Base-by-base conservation (phyloP, 139 green algal genomes). In the Picochlorum sp. region DNA sequence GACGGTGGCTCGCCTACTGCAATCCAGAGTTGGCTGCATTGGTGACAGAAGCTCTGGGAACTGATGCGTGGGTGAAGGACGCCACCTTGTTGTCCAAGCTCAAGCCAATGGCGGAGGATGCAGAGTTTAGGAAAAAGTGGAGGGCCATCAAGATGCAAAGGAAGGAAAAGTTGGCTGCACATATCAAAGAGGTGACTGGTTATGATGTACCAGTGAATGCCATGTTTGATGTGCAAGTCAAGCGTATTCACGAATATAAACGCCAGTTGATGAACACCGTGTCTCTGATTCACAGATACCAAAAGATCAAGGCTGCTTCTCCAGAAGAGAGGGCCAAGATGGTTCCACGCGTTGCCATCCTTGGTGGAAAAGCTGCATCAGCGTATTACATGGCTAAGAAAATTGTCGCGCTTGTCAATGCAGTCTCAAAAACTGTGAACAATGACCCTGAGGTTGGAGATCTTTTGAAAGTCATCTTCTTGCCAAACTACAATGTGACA, bases 311-410 rank as follows among this genome's bases (percentile, higher is more conserved):
- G 76, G 62, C 66, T 15, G 58, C 63, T 23, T 75, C 30, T 38
- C 77, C 86, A 13, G 76, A 86, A 72, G 77, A 95, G 80, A 70
- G 80, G 31, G 28, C 10, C 16, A 63, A 77, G 54, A 61, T 80
- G 21, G 67, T 75, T 26, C 86, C 86, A 13, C 77, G 82, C 45
- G 81, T 83, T 23, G 58, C 63, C 16, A 75, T 94, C 20, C 78
- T 94, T 55, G 86, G 87, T 57, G 83, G 86, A 60, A 94, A 95
- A 79, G 90, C 90, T 15, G 90, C 89, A 28, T 87, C 87, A 20
- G 92, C 90, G 26, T 99, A 99, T 76, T 83, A 90, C 67, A 90
- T 95, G 85, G 94, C 94, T 58, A 99, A 99, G 91, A 86, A 90
- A 73, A 98, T 99, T 77, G 94, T 99, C 61, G 83, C 87, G 68